A percentile compares a stretch with the other conserved stretches of the same genome.
Evolutionary conservation across 208 protist species (phyloP).

Genomic region (Wallacemonas sp.): DNA sequence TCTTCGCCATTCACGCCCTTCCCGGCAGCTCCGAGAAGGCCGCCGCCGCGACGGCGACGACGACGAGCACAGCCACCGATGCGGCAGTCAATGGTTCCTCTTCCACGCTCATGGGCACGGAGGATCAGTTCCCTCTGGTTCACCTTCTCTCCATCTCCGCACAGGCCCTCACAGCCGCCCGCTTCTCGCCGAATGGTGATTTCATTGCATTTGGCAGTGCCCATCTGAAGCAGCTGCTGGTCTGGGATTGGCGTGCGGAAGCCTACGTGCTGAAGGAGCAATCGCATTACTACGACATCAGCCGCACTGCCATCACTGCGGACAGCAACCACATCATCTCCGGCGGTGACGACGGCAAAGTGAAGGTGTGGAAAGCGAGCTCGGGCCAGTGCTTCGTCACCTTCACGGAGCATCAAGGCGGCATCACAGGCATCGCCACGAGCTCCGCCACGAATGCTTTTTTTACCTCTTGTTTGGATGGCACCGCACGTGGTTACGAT

Average conservation of each 20-base stretch:
- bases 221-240: constrained; percentile 90
- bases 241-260: constrained; percentile 95
- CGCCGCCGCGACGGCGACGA: constrained; percentile 5
- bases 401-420: constrained; percentile 89
- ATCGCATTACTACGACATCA: constrained; percentile 93
- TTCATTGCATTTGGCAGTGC: constrained; percentile 89
- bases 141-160: constrained; percentile 93
- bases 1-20: constrained; percentile 88
- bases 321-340: constrained; percentile 89
- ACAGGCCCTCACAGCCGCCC: constrained; percentile 84
- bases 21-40: constrained; percentile 20
- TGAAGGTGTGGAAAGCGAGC: constrained; percentile 92
- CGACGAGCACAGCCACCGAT: not conserved
- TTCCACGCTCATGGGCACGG: not conserved
- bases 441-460: constrained; percentile 87
- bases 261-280: constrained; percentile 93
- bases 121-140: constrained; percentile 51
- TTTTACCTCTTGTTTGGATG: constrained; percentile 91
- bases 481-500: constrained; percentile 91
- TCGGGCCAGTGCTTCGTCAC: constrained; percentile 93
- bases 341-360: constrained; percentile 92
- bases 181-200: constrained; percentile 79
- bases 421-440: constrained; percentile 82
- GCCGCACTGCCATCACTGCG: constrained; percentile 83
- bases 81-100: not conserved